These are phyloP conservation scores for Dioszegia aurantiaca DNA, from an alignment of 768 basidiomycete species.

Conservation along the genomic window DNA sequence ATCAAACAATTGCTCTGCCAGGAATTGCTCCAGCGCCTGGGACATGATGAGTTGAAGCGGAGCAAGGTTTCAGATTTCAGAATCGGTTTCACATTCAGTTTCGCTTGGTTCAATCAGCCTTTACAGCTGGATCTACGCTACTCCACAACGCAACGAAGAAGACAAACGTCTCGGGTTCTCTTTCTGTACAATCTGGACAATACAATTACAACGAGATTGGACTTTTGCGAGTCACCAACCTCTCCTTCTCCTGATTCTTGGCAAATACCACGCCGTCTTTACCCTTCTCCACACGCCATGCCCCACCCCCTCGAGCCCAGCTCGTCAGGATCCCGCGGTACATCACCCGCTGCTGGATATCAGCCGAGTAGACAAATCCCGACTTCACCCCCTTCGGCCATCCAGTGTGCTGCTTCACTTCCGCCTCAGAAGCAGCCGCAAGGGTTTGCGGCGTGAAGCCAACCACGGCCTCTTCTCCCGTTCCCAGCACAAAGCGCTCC, in stretches of 20 bases:
- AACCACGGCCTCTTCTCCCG: neutral
- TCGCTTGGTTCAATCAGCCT: too few relatives aligned
- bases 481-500: slow-evolving; percentile 11
- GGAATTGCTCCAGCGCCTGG: slow-evolving; percentile 41
- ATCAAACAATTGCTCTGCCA: slow-evolving; percentile 28
- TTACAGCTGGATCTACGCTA: too few relatives aligned
- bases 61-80: slow-evolving; percentile 1
- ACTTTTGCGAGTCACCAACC: neutral
- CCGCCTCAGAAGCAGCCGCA: neutral
- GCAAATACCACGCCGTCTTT: neutral
- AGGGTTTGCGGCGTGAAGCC: neutral
- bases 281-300: neutral
- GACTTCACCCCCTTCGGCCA: slow-evolving; percentile 7
- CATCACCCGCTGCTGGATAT: slow-evolving; percentile 8
- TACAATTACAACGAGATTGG: neutral
- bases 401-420: neutral
- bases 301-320: neutral
- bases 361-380: slow-evolving; percentile 7
- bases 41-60: slow-evolving; percentile 6
- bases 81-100: neutral
- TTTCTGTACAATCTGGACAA: too few relatives aligned
- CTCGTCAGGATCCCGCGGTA: neutral
- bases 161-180: too few relatives aligned
- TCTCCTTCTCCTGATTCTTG: neutral
- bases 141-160: too few relatives aligned